Percentiles rank a stretch among this genome's conserved stretches.
These are phyloP conservation scores for Wickerhamiella musiphila DNA, from an alignment of 805 yeast species.

Conservation along the genomic window DNA sequence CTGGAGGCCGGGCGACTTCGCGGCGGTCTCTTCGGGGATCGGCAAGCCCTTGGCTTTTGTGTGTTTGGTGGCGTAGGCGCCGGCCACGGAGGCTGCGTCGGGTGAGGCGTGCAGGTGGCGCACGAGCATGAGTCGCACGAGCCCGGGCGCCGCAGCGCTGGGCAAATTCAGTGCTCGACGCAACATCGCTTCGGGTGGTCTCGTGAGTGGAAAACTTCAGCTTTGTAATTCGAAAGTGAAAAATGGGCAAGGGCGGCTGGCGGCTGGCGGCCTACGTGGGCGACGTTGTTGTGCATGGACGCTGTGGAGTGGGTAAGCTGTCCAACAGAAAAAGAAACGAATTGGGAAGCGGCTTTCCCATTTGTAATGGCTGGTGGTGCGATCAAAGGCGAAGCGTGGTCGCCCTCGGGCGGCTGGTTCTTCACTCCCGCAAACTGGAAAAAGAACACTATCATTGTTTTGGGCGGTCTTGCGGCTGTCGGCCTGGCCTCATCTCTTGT, in stretches of 20 bases:
- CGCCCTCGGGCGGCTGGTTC: conserved; percentile 43
- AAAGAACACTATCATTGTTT: conserved; percentile 27
- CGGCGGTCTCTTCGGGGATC: conserved; percentile 35
- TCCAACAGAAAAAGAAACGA: too few species aligned
- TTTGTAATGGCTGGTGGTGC: conserved; percentile 16
- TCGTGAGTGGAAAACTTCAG: too few species aligned
- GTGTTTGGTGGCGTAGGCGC: conserved; percentile 11
- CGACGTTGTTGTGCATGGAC: too few species aligned
- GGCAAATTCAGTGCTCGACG: too few species aligned
- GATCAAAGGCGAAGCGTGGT: conserved; percentile 19
- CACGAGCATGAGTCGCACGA: too few species aligned
- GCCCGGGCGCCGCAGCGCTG: too few species aligned
- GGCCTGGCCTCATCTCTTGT: conserved; percentile 22
- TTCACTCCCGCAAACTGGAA: conserved; percentile 35
- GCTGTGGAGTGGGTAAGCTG: too few species aligned
- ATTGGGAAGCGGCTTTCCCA: too few species aligned
- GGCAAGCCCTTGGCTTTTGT: conserved; percentile 15
- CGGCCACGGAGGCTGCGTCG: neutral
- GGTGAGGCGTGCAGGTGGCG: neutral
- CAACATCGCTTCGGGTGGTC: neutral
- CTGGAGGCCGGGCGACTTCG: conserved; percentile 49
- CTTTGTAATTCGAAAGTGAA: too few species aligned
- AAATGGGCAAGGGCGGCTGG: too few species aligned
- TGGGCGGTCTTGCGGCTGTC: conserved; percentile 24
- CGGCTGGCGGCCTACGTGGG: too few species aligned